Evolutionary conservation across 192 early-diverging fungal genomes (phyloP), one percentile per base, ranked within the genome.

Genomic region (Phlyctochytrium arcticum): DNA sequence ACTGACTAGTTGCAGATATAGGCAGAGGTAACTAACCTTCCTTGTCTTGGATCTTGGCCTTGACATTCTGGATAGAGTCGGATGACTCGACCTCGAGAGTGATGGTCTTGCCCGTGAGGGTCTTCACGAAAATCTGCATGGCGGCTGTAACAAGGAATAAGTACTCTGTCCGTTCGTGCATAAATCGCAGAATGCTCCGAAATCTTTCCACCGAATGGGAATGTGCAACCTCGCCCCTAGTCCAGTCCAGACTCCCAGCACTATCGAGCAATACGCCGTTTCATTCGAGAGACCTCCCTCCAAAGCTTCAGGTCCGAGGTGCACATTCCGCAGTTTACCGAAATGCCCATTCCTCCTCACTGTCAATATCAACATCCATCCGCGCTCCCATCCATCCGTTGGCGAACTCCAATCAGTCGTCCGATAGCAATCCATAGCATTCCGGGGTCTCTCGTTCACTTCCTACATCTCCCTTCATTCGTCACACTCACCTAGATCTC

Each of bases 41-140:
- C 87, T 97, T 93, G 85, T 97, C 91, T 82, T 94, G 93, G 79
- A 97, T 94, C 89, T 97, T 95, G 62, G 76, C 68, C 85, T 92
- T 93, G 84, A 94, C 91, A 69, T 90, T 90, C 65, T 92, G 88
- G 75, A 96, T 94, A 56, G 88, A 87, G 79, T 95, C 94, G 58
- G 82, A 85, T 54, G 90, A 42, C 53, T 54, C 46, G 31, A 94
- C 93, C 85, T 96, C 94, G 27, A 96, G 77, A 65, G 94, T 96
- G 78, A 97, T 94, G 72, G 94, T 96, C 87, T 95, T 97, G 68
- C 94, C 94, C 32, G 94, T 97, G 7, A 97, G 80, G 34, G 93
- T 95, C 87, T 95, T 90, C 61, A 90, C 89, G 67, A 88, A 89
- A 46, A 89, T 89, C 53, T 89, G 86, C 87, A 88, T 89, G 51